Evolutionary conservation across 129 eudicot genomes (phyloP).

Genomic region (Pulicaria dysenterica): DNA sequence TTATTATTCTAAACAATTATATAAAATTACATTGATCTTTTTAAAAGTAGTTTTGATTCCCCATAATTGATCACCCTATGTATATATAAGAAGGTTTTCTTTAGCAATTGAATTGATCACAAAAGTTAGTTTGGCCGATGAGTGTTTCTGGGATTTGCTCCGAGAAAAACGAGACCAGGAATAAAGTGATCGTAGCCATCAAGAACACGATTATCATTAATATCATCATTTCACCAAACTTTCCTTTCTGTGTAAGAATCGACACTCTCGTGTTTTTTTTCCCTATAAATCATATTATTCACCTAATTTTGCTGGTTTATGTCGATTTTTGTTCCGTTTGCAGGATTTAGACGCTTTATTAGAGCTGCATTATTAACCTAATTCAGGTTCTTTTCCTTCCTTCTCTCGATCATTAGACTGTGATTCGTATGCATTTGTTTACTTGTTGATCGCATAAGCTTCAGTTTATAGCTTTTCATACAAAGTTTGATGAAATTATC

Average conservation of each 20-base stretch:
- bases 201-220: conserved; percentile 18
- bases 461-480: not conserved
- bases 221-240: not conserved
- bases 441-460: conserved; percentile 1
- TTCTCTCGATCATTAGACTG: not conserved
- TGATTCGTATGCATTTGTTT: conserved; percentile 14
- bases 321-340: conserved; percentile 22
- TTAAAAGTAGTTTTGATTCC: too few relatives aligned
- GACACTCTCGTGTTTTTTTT: not conserved
- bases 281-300: not conserved
- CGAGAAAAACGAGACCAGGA: conserved; percentile 28
- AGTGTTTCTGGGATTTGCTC: conserved; percentile 41
- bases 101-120: conserved; percentile 7
- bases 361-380: conserved; percentile 19
- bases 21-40: too few relatives aligned
- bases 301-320: not conserved
- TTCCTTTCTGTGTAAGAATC: conserved; percentile 27
- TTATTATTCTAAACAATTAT: too few relatives aligned
- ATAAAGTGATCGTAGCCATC: conserved; percentile 27
- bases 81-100: too few relatives aligned
- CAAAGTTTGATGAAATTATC: not conserved
- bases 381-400: conserved; percentile 20
- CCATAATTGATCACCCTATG: too few relatives aligned
- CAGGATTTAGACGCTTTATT: conserved; percentile 27
- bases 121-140: conserved; percentile 33